Percentiles rank a stretch among this genome's conserved stretches.
These are phyloP conservation scores for Salvia miltiorrhiza DNA, from an alignment of 257 asterid genomes.

Conservation along the genomic window DNA sequence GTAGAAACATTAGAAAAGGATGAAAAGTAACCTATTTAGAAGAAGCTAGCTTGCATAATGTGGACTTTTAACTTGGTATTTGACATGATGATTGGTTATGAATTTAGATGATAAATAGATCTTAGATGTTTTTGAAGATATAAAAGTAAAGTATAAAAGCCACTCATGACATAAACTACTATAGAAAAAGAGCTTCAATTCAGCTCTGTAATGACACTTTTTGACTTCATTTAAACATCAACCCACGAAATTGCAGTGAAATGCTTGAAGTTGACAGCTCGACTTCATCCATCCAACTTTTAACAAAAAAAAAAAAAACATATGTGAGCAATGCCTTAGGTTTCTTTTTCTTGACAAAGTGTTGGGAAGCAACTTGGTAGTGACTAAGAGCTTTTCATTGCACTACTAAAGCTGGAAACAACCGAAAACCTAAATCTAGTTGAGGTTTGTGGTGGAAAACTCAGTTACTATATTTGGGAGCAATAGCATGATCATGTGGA, in stretches of 20 bases:
- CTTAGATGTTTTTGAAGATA: no score
- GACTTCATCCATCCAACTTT: background rate
- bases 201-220: background rate
- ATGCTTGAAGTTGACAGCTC: background rate
- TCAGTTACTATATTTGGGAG: background rate
- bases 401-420: background rate
- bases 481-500: constrained; percentile 16
- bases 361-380: background rate
- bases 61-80: no score
- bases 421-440: constrained; percentile 1
- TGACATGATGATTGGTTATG: no score
- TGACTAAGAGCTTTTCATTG: background rate
- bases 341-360: background rate
- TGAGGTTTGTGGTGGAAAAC: constrained; percentile 7
- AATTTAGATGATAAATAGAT: no score
- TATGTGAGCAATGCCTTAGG: no score
- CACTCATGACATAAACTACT: no score
- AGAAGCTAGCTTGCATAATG: no score
- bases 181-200: background rate
- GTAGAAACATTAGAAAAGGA: no score
- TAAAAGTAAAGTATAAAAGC: no score
- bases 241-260: background rate
- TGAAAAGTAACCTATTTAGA: no score
- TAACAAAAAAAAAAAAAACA: no score
- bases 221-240: background rate